Evolutionary conservation across 495 filamentous ascomycete genomes (phyloP).

Genomic region (Acidiella bohemica): DNA sequence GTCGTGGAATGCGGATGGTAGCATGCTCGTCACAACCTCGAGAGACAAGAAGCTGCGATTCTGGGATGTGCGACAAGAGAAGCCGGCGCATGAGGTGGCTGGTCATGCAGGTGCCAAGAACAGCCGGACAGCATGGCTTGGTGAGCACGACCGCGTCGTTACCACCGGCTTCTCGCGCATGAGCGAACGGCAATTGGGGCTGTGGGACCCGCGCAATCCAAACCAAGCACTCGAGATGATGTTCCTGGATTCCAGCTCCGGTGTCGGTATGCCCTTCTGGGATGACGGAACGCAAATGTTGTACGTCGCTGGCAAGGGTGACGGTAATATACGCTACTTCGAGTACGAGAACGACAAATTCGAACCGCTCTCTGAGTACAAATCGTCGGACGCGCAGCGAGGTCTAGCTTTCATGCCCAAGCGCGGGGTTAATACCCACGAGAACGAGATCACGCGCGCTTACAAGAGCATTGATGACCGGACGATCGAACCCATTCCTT

Average conservation of each 20-base stretch:
- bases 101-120: slow-evolving; percentile 93
- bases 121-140: slow-evolving; percentile 90
- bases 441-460: slow-evolving; percentile 89
- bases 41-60: slow-evolving; percentile 95
- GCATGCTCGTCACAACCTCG: slow-evolving; percentile 80
- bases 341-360: slow-evolving; percentile 97
- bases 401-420: slow-evolving; percentile 92
- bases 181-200: slow-evolving; percentile 89
- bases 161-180: slow-evolving; percentile 96
- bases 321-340: slow-evolving; percentile 97
- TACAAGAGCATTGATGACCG: slow-evolving; percentile 93
- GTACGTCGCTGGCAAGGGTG: slow-evolving; percentile 92
- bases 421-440: slow-evolving; percentile 85
- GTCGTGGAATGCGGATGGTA: slow-evolving; percentile 89
- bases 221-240: slow-evolving; percentile 66
- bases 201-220: slow-evolving; percentile 82
- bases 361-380: slow-evolving; percentile 89
- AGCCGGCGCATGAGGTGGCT: slow-evolving; percentile 64
- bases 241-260: slow-evolving; percentile 83
- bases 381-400: slow-evolving; percentile 84
- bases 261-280: slow-evolving; percentile 99
- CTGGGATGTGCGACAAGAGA: slow-evolving; percentile 93
- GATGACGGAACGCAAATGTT: slow-evolving; percentile 87
- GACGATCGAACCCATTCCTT: slow-evolving; percentile 93
- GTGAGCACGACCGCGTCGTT: slow-evolving; percentile 84